These are phyloP conservation scores for Deuterostichococcus epilithicus DNA, from an alignment of 139 green algal genomes.

Conservation along the genomic window DNA sequence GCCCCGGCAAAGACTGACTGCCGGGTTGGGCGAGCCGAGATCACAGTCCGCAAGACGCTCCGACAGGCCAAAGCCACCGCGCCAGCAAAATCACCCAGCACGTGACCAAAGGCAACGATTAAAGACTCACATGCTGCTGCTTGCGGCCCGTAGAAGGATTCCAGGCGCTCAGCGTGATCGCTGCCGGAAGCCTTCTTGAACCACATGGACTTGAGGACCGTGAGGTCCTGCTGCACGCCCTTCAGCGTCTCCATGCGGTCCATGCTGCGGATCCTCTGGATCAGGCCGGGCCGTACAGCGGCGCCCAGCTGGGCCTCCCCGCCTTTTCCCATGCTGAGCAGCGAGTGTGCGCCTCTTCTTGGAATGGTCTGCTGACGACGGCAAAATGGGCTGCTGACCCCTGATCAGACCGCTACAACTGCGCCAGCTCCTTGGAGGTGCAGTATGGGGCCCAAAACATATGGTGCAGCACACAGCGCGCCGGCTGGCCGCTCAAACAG, in stretches of 20 bases:
- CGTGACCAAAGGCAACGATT: background rate
- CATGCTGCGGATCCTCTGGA: slow-evolving; percentile 15
- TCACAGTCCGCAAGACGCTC: no score
- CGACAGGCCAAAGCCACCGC: no score
- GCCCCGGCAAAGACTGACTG: no score
- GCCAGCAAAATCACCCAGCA: background rate
- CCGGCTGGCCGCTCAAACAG: no score
- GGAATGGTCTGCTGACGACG: no score
- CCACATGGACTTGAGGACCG: slow-evolving; percentile 80
- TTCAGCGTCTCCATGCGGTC: background rate
- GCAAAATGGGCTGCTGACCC: no score
- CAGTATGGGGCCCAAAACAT: no score
- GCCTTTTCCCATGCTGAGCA: slow-evolving; percentile 18
- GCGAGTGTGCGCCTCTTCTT: no score
- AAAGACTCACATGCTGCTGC: slow-evolving; percentile 58
- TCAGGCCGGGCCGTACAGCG: background rate
- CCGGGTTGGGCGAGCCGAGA: no score
- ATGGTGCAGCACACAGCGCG: no score
- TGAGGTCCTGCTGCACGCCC: slow-evolving; percentile 66
- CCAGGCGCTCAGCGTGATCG: slow-evolving; percentile 74
- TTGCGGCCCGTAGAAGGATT: slow-evolving; percentile 82
- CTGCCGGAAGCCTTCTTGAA: slow-evolving; percentile 58
- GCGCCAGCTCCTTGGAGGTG: no score
- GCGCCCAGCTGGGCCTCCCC: slow-evolving; percentile 2
- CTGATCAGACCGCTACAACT: no score